A percentile compares a stretch with the other conserved stretches of the same genome.
These are phyloP conservation scores for Scutellaria galericulata DNA, from an alignment of 257 asterid genomes.

Conservation along the genomic window DNA sequence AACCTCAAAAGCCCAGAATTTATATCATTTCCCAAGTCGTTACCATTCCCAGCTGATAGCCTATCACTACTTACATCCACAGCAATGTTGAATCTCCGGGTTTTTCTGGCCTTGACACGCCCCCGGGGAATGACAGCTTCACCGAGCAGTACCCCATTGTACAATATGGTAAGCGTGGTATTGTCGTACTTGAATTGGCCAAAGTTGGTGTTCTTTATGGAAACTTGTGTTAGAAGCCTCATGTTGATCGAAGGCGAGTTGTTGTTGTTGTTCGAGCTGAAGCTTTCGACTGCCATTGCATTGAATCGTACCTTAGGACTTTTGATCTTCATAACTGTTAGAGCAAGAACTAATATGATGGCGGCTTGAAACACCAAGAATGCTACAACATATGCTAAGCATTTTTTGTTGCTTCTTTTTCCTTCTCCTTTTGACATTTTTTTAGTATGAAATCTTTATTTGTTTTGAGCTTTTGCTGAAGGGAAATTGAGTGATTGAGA, in stretches of 20 bases:
- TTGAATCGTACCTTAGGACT: slow-evolving; percentile 37
- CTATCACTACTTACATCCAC: slow-evolving; percentile 20
- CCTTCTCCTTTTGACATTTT: slow-evolving; percentile 35
- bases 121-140: slow-evolving; percentile 34
- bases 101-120: slow-evolving; percentile 20
- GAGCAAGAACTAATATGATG: slow-evolving; percentile 22
- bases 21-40: slow-evolving; percentile 13
- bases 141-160: slow-evolving; percentile 31
- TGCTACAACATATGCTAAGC: slow-evolving; percentile 39
- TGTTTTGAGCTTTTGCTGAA: no score
- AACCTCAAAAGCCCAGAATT: slow-evolving; percentile 33
- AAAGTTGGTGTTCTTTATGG: slow-evolving; percentile 38
- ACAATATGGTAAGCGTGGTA: slow-evolving; percentile 27
- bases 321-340: slow-evolving; percentile 32
- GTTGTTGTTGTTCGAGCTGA: slow-evolving; percentile 18
- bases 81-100: slow-evolving; percentile 7
- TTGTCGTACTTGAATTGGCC: slow-evolving; percentile 37
- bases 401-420: slow-evolving; percentile 33
- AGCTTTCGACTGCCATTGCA: slow-evolving; percentile 23
- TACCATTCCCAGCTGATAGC: not conserved
- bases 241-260: slow-evolving; percentile 28
- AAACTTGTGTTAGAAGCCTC: slow-evolving; percentile 25
- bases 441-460: no score
- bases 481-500: no score
- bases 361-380: slow-evolving; percentile 27